Evolutionary conservation across 345 rosid species (phyloP), one percentile per base, ranked within the genome.

Genomic region (Lagerstroemia speciosa): DNA sequence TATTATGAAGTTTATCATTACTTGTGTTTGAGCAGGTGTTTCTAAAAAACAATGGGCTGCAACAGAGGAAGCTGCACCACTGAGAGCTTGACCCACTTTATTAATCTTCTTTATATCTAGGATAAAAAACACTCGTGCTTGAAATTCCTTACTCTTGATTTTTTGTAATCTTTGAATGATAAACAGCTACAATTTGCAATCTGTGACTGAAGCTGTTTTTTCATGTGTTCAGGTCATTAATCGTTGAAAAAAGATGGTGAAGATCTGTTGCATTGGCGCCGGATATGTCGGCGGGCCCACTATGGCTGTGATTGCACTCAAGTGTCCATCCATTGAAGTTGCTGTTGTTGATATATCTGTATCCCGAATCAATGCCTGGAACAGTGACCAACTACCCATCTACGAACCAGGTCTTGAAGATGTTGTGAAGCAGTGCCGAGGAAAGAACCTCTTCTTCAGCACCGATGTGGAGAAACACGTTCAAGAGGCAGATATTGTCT

Each of bases 201-300:
- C 19, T 14, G 22, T 62, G 31, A 62, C 6, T 62, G 4, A 29
- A 29, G 6, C 37, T 34, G 16, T 30, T 30, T 30, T 30, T 19
- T 29, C 43, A 20, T 37, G 27, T 16, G 27, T 78, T 45, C 67
- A 74, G 82, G 73, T 65, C 50, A 12, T 48, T 43, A 62, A 64
- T 66, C 68, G 16, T 71, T 12, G 20, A 66, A 76, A 63, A 61
- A 83, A 80, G 76, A 92, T 92, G 98, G 98, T 92, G 89, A 92
- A 92, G 87, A 85, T 92, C 74, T 92, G 96, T 67, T 92, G 98
- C 76, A 92, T 92, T 66, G 98, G 98, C 78, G 98, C 98, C 62
- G 98, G 98, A 12, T 92, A 92, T 75, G 98, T 92, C 1, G 98
- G 98, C 19, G 98, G 98, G 60, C 98, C 98, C 2, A 89, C 98